phyloP scores from a whole-genome alignment of 116 monocot genomes.

The Posidonia oceanica region DNA sequence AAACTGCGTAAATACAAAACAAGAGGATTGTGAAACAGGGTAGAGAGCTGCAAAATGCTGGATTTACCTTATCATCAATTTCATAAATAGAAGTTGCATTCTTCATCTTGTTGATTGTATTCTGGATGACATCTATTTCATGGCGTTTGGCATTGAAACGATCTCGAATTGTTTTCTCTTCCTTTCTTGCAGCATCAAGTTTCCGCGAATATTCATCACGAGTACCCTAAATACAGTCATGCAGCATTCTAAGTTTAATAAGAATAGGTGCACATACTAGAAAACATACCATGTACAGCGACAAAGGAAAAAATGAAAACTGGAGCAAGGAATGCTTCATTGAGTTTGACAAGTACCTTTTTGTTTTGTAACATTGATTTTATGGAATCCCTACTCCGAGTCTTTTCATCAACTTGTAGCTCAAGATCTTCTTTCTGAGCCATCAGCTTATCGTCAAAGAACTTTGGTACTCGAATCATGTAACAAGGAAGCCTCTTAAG shows the following conservation, averaged over 20 bases:
- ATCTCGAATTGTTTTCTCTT: conserved; percentile 37
- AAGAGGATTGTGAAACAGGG: neutral
- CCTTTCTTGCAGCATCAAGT: conserved; percentile 32
- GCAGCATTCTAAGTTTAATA: neutral
- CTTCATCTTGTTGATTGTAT: conserved; percentile 40
- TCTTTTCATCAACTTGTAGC: conserved; percentile 30
- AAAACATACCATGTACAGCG: neutral
- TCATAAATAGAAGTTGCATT: conserved; percentile 51
- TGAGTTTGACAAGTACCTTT: conserved; percentile 23
- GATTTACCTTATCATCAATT: conserved; percentile 34
- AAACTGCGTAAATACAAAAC: neutral
- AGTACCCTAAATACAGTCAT: conserved; percentile 14
- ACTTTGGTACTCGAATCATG: conserved; percentile 40
- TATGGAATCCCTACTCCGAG: conserved; percentile 34
- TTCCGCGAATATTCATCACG: conserved; percentile 15
- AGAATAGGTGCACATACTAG: conserved; percentile 3
- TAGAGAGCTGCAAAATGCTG: neutral
- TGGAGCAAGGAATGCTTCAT: neutral
- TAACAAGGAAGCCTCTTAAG: conserved; percentile 15
- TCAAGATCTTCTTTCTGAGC: conserved; percentile 16
- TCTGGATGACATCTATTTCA: conserved; percentile 40
- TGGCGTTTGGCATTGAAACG: conserved; percentile 38
- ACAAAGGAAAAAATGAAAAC: neutral
- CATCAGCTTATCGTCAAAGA: conserved; percentile 26
- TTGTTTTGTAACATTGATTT: conserved; percentile 20